Base-by-base conservation (phyloP, 2,329 filamentous ascomycete genomes). In the Stylonectria norvegica region DNA sequence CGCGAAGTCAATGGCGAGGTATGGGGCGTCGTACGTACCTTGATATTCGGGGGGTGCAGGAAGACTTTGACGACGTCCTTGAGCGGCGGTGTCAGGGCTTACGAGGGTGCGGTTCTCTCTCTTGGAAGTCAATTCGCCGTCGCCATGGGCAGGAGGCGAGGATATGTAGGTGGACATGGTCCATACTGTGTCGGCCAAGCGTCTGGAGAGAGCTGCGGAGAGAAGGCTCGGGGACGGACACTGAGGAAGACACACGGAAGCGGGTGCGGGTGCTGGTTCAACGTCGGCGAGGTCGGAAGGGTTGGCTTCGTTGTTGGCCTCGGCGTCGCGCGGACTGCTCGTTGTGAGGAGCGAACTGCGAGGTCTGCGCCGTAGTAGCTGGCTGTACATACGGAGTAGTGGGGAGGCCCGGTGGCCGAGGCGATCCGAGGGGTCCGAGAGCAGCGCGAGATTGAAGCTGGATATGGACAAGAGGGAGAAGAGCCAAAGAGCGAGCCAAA, bases 111-210 rank as follows among this genome's bases (percentile, higher is more conserved):
- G 55, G 42, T 54, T 49, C 47, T 58, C 47, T 27, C 45, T 45
- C 45, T 42, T 55, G 31, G 51, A 45, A 43, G 47, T 47, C 48
- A 48, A 50, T 48, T 57, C 53, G 55, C 49, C 50, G 36, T 62
- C 54, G 49, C 50, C 57, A 36, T 45, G 43, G 28, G 47, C 29
- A 42, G 52, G 47, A 50, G 53, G 47, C 47, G 55, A 57, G 48
- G 57, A 47, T 47, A 57, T 48, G 36, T 52, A 57, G 42, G 53
- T 44, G 43, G 59, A 52, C 63, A 66, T 66, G 28, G 65, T 55
- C 62, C 63, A 66, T 66, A 47, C 58, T 64, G 62, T 39, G 49
- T 51, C 43, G 48, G 55, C 14, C 28, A 30, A 7, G 9, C 8
- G 14, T 30, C 28, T 30, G 12, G 12, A 25, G 14, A 30, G 28